These are phyloP conservation scores for Phialophora verrucosa DNA, from an alignment of 2,329 filamentous ascomycete genomes.

Conservation along the genomic window DNA sequence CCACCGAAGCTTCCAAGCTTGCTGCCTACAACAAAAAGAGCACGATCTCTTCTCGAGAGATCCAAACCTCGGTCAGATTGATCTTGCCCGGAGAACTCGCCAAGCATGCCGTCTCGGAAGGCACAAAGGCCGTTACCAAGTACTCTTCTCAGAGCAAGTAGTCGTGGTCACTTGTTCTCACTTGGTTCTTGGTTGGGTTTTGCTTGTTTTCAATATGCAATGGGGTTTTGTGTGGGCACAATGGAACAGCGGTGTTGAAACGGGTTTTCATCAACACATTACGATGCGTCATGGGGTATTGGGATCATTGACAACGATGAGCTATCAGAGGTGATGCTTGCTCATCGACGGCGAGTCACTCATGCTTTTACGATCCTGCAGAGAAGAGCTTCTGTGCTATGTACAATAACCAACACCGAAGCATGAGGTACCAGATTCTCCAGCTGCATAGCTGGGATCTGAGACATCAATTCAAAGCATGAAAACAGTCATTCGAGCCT, in stretches of 20 bases:
- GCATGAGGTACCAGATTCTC: conserved; percentile 32
- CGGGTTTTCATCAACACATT: conserved; percentile 45
- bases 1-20: conserved; percentile 97
- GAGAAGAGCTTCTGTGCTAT: conserved; percentile 34
- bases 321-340: conserved; percentile 28
- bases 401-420: conserved; percentile 35
- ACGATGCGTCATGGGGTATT: conserved; percentile 38
- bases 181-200: conserved; percentile 48
- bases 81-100: conserved; percentile 98
- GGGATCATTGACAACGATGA: conserved; percentile 31
- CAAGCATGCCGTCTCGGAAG: conserved; percentile 99
- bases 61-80: conserved; percentile 97
- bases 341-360: conserved; percentile 29
- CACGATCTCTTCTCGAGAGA: conserved; percentile 98
- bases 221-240: conserved; percentile 44
- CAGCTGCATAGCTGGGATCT: conserved; percentile 29
- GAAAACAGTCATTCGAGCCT: conserved; percentile 32
- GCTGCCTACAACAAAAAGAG: conserved; percentile 99
- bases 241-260: conserved; percentile 49
- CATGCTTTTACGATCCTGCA: conserved; percentile 34
- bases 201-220: conserved; percentile 48
- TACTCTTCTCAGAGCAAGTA: conserved; percentile 93
- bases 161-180: conserved; percentile 66
- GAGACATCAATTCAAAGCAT: conserved; percentile 39
- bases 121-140: conserved; percentile 99